Evolutionary conservation across 176 grass and related monocot species (phyloP), one percentile per base, ranked within the genome.

Genomic region (Carex pumila): DNA sequence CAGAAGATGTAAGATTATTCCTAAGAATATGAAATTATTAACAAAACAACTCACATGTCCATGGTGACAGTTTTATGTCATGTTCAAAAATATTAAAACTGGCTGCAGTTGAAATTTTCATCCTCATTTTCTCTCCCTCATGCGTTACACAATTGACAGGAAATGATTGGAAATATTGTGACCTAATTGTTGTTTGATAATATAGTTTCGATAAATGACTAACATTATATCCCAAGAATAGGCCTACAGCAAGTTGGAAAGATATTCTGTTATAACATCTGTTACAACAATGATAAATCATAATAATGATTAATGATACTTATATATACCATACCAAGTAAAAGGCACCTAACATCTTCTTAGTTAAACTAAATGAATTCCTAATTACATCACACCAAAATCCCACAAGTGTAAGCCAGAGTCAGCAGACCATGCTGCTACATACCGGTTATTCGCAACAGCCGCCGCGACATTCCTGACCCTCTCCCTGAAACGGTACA

Each of bases 321-420:
- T 56, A 77, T 77, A 31, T 54, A 55, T 52, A 76, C n/a, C 45
- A 76, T 54, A 54, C 45, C 11, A 69, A 77, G 47, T 55, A 77
- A 77, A 56, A 56, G 49, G 50, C 25, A 39, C 37, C 5, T 5
- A 39, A 39, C 0, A 39, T 39, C 37, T 39, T 39, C 37, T 39
- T 17, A 29, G 71, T 53, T 29, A 25, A 75, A 76, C 25, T 53
- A 76, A 73, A 55, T 53, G 37, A 21, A 32, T 34, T 3, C 73
- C 59, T 69, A 41, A 18, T 73, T 65, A 81, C 53, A 66, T 45
- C 2, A 66, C 68, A 15, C 83, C 83, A 34, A 85, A 89, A 62
- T 89, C 87, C 87, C 87, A 89, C 5, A 89, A 62, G 58, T 89
- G 87, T 83, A 89, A 57, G 10, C 87, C 87, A 21, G 77, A 57